A percentile compares a stretch with the other conserved stretches of the same genome.
These are phyloP conservation scores for Martiniozyma abietophila DNA, from an alignment of 805 yeast genomes.

Conservation along the genomic window DNA sequence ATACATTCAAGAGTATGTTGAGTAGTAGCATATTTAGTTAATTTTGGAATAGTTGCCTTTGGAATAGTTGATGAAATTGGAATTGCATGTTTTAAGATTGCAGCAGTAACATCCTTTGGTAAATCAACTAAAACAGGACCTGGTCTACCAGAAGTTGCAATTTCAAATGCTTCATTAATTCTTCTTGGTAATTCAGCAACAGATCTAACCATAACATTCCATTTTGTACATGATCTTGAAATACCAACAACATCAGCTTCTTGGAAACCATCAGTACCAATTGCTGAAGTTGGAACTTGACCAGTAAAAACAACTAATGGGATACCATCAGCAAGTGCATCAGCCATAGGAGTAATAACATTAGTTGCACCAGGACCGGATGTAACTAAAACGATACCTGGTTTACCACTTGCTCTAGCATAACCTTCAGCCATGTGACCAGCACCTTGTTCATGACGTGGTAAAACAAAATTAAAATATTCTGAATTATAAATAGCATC, in stretches of 20 bases:
- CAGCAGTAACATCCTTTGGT: conserved; percentile 97
- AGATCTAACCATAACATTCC: conserved; percentile 97
- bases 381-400: conserved; percentile 97
- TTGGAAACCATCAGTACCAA: conserved; percentile 98
- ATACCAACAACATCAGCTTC: conserved; percentile 98
- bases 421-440: conserved; percentile 99
- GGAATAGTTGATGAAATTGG: conserved; percentile 77
- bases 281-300: conserved; percentile 91
- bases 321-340: conserved; percentile 94
- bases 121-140: conserved; percentile 97
- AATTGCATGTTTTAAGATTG: conserved; percentile 75
- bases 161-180: conserved; percentile 96
- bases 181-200: conserved; percentile 92
- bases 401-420: conserved; percentile 89
- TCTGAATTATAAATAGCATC: conserved; percentile 93
- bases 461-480: conserved; percentile 82
- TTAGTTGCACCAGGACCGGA: conserved; percentile 99
- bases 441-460: conserved; percentile 98
- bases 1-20: conserved; percentile 71
- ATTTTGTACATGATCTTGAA: conserved; percentile 93
- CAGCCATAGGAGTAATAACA: conserved; percentile 97
- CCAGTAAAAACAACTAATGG: conserved; percentile 96
- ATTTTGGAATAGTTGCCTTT: conserved; percentile 54
- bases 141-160: conserved; percentile 92
- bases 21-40: conserved; percentile 61